Evolutionary conservation across 108 stramenopile species (phyloP), one percentile per base, ranked within the genome.

Genomic region (Stephanodiscus minutulus): DNA sequence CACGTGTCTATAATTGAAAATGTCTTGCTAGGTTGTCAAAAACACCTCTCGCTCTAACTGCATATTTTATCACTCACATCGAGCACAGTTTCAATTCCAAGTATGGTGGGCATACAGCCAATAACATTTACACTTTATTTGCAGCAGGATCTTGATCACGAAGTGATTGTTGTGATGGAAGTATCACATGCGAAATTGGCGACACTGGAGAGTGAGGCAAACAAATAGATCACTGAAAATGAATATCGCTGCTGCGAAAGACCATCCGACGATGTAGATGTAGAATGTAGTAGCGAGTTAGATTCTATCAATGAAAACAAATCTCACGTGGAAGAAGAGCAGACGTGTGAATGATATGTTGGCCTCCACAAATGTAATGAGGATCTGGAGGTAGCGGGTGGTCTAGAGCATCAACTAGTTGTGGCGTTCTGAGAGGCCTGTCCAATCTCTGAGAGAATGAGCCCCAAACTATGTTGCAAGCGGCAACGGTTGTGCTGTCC

Each of bases 401-500:
- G 64, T 24, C 78, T 66, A 18, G 74, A 69, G 17, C 86, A 11
- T 87, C 82, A n/a, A 84, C 73, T 62, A 81, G 85, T 9, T 71
- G 85, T 27, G 89, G 88, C 46, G 25, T 93, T 55, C 64, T 73
- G 7, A 86, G 86, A 49, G 92, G 92, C 12, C 81, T 85, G 50
- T 61, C 69, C 41, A 62, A 22, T 61, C 69, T 5, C 33, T 93
- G 15, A 68, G 79, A 29, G 90, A 93, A 77, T 69, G 81, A 4
- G 67, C 72, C 24, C 74, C 69, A 61, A 72, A 53, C 27, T 79
- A 59, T 59, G 67, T 94, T 21, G 66, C 88, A 21, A 88, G 81
- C 65, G 91, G 91, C 25, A 87, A 82, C 61, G 91, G 91, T 0
- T 95, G 88, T 69, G 91, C 88, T 22, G 83, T 91, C 11, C 71